These are phyloP conservation scores for Lenwebbia sp. DNA, from an alignment of 345 rosid genomes.

Conservation along the genomic window DNA sequence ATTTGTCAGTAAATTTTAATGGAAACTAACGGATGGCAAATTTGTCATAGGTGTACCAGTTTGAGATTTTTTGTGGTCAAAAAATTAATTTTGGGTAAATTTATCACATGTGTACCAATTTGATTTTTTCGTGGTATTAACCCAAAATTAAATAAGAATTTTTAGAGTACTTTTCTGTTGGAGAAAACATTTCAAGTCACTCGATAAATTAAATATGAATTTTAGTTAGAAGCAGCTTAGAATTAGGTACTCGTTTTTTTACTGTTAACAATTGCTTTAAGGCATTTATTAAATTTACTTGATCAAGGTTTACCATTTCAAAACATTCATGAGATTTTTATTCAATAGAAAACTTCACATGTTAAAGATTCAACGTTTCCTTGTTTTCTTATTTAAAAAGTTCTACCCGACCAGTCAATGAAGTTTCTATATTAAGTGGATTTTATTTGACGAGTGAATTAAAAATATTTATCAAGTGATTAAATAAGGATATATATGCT, in stretches of 20 bases:
- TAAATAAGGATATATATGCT: not conserved
- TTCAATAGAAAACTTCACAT: not conserved
- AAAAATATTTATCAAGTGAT: rapidly evolving
- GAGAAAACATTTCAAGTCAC: not conserved
- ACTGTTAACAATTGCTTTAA: not conserved
- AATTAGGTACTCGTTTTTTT: not conserved
- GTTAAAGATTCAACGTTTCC: not conserved
- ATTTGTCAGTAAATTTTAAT: too few species aligned
- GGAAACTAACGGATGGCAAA: too few species aligned
- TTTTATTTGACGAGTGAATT: not conserved
- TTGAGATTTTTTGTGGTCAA: too few species aligned
- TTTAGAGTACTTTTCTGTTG: not conserved
- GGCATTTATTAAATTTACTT: not conserved
- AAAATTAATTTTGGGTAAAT: too few species aligned
- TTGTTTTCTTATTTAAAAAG: not conserved
- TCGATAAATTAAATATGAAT: not conserved
- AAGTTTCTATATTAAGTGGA: not conserved
- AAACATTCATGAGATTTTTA: not conserved
- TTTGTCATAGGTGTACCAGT: too few species aligned
- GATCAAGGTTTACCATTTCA: not conserved
- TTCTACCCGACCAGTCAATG: rapidly evolving
- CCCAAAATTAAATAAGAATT: not conserved
- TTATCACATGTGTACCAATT: too few species aligned
- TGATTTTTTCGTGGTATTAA: too few species aligned
- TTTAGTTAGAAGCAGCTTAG: not conserved